Percentiles rank a stretch among this genome's conserved stretches.
Evolutionary conservation across 129 eudicot species (phyloP).

Genomic region (Dittrichia graveolens): DNA sequence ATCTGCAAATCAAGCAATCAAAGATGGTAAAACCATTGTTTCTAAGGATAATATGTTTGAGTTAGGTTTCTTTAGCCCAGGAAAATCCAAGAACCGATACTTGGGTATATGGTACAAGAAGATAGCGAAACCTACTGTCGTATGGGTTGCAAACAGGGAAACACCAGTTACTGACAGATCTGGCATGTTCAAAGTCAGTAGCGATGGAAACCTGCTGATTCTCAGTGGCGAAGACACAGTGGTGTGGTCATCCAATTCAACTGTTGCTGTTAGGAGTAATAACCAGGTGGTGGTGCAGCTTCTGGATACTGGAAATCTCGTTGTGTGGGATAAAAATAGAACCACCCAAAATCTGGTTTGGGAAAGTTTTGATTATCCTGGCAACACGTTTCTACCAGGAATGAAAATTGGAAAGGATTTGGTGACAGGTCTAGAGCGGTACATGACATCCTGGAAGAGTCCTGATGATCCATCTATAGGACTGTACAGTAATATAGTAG

Average conservation of each 20-base stretch:
- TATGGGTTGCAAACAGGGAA: slow-evolving; percentile 33
- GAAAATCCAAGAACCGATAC: slow-evolving; percentile 16
- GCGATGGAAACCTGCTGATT: slow-evolving; percentile 20
- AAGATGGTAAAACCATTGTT: slow-evolving; percentile 30
- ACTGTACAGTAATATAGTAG: background rate
- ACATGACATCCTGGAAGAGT: slow-evolving; percentile 27
- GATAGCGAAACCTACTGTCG: slow-evolving; percentile 28
- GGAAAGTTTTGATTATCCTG: slow-evolving; percentile 16
- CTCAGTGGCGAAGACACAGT: background rate
- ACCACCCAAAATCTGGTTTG: background rate
- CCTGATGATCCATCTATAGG: slow-evolving; percentile 33
- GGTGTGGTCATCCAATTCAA: slow-evolving; percentile 20
- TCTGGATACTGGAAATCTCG: slow-evolving; percentile 27
- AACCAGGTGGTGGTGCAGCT: background rate
- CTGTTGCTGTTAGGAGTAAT: background rate
- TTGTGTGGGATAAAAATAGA: slow-evolving; percentile 3
- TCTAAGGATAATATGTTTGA: slow-evolving; percentile 26
- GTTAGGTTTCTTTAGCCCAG: slow-evolving; percentile 34
- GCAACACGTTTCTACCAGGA: slow-evolving; percentile 21
- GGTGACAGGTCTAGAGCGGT: background rate
- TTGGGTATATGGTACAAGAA: slow-evolving; percentile 39
- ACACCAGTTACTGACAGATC: background rate
- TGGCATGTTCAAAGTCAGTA: slow-evolving; percentile 3
- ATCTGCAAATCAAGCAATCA: background rate
- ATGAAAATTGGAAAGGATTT: background rate